Base-by-base conservation (phyloP, 257 asterid genomes). In the Solanum clarkiae region DNA sequence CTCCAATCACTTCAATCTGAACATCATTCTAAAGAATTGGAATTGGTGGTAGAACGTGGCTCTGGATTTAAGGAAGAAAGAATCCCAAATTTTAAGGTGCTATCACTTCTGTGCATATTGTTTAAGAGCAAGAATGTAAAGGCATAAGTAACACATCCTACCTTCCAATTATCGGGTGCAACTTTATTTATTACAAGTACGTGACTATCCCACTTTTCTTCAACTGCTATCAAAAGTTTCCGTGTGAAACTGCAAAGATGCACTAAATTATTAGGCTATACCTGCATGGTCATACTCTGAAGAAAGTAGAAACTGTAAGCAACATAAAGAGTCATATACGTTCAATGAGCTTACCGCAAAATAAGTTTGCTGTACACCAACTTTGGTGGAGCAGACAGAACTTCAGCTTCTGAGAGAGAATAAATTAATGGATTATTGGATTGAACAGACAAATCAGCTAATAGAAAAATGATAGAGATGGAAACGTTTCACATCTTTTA, bases 361-460 rank as follows among this genome's bases (percentile, higher is more conserved):
- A 93, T 91, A 86, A 94, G 89, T 90, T 96, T 96, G 94, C 97
- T 96, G 93, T 96, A 96, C 45, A 96, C 99, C 93, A 96, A 85
- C 91, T 94, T 96, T 7, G 97, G 98, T 80, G 98, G 98, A 29
- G 99, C 99, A 72, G 98, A 92, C 86, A 96, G 98, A 87, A 96
- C 97, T 88, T 93, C 93, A 6, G 92, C 96, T 88, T 96, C 99
- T 96, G 95, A 71, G 68, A 86, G 86, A 56, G 29, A 62, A 62
- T 17, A 57, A 60, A 84, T 69, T 75, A 81, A 83, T 13, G 47
- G 54, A 57, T 16, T 9, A 36, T 40, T 40, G 26, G 53, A 51
- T 77, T 77, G 47, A 77, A 77, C 3, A 47, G 63, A 9, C 47
- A 77, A 77, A 53, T 20, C 17, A 84, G 56, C 81, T 16, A 83